Base-by-base conservation (phyloP, 768 basidiomycete genomes). In the Russula virescens region DNA sequence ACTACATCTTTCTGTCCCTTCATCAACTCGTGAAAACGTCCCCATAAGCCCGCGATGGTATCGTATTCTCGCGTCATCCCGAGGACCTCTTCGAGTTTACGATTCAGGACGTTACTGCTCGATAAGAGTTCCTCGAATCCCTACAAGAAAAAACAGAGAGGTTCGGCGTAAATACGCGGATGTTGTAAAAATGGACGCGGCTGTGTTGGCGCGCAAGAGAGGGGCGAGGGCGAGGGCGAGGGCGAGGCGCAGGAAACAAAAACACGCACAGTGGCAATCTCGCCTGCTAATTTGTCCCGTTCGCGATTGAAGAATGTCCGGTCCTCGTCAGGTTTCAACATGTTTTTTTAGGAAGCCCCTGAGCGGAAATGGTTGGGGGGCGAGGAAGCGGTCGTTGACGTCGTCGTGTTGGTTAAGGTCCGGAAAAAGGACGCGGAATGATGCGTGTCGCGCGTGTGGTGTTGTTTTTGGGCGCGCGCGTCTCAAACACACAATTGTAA, bases 1-100 rank as follows among this genome's bases (percentile, higher is more conserved):
- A 66, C 72, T n/a, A 48, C 53, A 62, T 73, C 71, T 49, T 65
- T 66, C 49, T 73, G 70, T 26, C 71, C 69, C 26, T 80, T 80
- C 89, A 92, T 92, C 66, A 93, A 77, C 61, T 86, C 76, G 68
- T 91, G 86, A 67, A 92, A 93, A 68, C 81, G 83, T 62, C 85
- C 80, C 92, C 93, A 95, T 53, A 97, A 77, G 2, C 83, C 79
- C 3, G 94, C 91, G 46, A 95, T 91, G 2, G 89, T 94, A 55
- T 88, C 84, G 72, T 96, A 94, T 78, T 95, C 94, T 61, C 85
- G 86, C 6, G 94, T 94, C 84, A 96, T 95, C 11, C 91, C 91
- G 26, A 88, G 76, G 2, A 94, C 92, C 71, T 97, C 93, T 73
- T 98, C 94, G 19, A 96, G 81, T 71, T 93, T 94, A 65, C 94